These are phyloP conservation scores for Imleria badia DNA, from an alignment of 768 basidiomycete species.

Conservation along the genomic window DNA sequence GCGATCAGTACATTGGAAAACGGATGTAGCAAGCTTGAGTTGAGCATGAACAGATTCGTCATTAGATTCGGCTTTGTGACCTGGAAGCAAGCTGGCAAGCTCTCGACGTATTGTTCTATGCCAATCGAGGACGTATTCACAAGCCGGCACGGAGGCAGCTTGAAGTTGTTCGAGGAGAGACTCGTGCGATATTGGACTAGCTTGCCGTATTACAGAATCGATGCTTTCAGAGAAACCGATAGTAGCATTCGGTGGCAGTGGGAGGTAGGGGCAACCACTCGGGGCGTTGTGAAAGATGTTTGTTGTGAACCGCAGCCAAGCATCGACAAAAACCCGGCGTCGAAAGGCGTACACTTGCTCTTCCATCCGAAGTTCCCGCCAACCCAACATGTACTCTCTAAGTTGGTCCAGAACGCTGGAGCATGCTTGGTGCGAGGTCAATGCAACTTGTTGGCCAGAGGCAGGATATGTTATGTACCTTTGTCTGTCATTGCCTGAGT, in stretches of 20 bases:
- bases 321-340: constrained; percentile 26
- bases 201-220: constrained; percentile 27
- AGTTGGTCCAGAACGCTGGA: constrained; percentile 20
- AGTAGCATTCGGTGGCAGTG: constrained; percentile 28
- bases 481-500: constrained; percentile 23
- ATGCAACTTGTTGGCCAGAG: background rate
- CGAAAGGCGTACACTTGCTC: constrained; percentile 28
- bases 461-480: constrained; percentile 12
- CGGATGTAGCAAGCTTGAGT: constrained; percentile 30
- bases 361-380: constrained; percentile 32
- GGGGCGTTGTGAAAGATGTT: constrained; percentile 13
- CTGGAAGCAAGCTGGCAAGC: constrained; percentile 28
- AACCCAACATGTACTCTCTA: constrained; percentile 26
- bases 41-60: constrained; percentile 16
- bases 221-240: constrained; percentile 24
- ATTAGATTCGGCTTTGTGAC: constrained; percentile 15
- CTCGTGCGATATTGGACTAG: constrained; percentile 2
- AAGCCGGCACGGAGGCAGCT: constrained; percentile 14
- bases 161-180: constrained; percentile 17
- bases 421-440: constrained; percentile 20
- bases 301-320: constrained; percentile 26
- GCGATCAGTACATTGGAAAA: constrained; percentile 23
- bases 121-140: constrained; percentile 25
- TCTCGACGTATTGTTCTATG: constrained; percentile 26
- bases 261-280: constrained; percentile 18